Conservation (phyloP, 1,284 basidiomycete genomes). For the Kwoniella shivajii region DNA sequence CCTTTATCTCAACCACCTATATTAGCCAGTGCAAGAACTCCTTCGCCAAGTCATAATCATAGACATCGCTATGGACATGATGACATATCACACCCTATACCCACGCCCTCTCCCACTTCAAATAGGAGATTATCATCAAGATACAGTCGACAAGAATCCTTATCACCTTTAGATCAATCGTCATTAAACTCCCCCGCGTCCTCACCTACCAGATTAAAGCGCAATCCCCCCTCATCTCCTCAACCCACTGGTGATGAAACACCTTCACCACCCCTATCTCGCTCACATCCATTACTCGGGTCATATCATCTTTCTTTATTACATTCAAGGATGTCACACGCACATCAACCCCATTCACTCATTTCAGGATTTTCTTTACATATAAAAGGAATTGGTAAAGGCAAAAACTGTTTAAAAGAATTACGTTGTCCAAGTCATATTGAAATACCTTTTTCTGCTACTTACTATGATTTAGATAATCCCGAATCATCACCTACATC, state of each 20-base stretch:
- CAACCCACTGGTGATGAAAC: neutral
- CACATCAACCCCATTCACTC: conserved; percentile 34
- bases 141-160: neutral
- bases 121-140: too few species aligned
- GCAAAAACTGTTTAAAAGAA: conserved; percentile 30
- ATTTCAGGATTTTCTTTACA: conserved; percentile 21
- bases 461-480: conserved; percentile 48
- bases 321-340: conserved; percentile 47
- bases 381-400: conserved; percentile 33
- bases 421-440: conserved; percentile 38
- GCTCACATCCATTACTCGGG: conserved; percentile 47
- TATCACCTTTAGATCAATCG: neutral
- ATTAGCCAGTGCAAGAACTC: conserved; percentile 14
- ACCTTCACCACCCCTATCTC: conserved; percentile 36
- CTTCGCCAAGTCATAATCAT: conserved; percentile 12
- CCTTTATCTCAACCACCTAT: conserved; percentile 30
- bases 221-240: neutral
- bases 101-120: neutral
- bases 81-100: conserved; percentile 1
- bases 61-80: neutral
- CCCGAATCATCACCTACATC: neutral
- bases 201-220: neutral
- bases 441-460: conserved; percentile 45
- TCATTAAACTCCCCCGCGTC: neutral
- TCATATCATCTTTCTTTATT: conserved; percentile 47